Conservation (phyloP, 805 yeast genomes). For the Pichia cephalocereana region DNA sequence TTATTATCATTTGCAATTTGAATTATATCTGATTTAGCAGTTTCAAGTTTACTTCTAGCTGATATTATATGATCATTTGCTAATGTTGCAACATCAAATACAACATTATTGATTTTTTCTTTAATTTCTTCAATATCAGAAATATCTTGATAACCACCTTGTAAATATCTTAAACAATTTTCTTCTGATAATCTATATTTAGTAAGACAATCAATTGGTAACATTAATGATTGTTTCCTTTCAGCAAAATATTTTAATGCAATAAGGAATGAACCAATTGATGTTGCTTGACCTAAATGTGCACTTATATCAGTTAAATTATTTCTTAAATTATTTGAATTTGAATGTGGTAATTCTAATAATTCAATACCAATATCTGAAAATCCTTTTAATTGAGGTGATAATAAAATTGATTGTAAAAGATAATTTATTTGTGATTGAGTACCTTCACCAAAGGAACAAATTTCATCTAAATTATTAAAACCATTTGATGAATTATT, state of each 20-base stretch:
- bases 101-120: constrained; percentile 41
- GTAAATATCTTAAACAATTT: constrained; percentile 38
- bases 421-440: constrained; percentile 66
- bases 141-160: constrained; percentile 31
- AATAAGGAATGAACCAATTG: constrained; percentile 55
- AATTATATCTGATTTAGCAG: constrained; percentile 26
- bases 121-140: constrained; percentile 13
- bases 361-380: constrained; percentile 30
- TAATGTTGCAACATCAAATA: constrained; percentile 59
- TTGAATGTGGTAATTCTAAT: constrained; percentile 36
- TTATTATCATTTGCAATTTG: constrained; percentile 3
- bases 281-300: constrained; percentile 76
- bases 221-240: constrained; percentile 38
- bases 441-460: constrained; percentile 74
- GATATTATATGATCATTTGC: constrained; percentile 77
- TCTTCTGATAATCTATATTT: constrained; percentile 54
- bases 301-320: constrained; percentile 55
- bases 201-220: constrained; percentile 57
- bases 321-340: constrained; percentile 14
- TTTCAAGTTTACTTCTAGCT: constrained; percentile 46
- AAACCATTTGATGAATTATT: constrained; percentile 36
- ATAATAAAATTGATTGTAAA: constrained; percentile 49
- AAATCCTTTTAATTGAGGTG: constrained; percentile 50
- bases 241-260: constrained; percentile 51
- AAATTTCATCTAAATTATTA: constrained; percentile 42